These are phyloP conservation scores for Meyerozyma sp. DNA, from an alignment of 1,139 yeast genomes.

Conservation along the genomic window DNA sequence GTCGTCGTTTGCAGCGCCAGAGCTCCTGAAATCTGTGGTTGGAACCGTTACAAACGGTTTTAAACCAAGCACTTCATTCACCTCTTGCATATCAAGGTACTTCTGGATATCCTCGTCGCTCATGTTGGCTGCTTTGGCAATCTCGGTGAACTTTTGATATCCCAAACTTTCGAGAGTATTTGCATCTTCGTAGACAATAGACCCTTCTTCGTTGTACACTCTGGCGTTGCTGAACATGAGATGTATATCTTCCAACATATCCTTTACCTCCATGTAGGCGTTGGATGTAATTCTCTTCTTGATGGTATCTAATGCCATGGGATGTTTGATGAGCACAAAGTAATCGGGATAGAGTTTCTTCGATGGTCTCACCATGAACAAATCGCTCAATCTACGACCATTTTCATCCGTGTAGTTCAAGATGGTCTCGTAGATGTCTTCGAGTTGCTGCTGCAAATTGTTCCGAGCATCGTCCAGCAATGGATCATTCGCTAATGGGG, in stretches of 20 bases:
- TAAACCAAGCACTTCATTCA: constrained; percentile 1
- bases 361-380: constrained; percentile 67
- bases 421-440: constrained; percentile 40
- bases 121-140: constrained; percentile 6
- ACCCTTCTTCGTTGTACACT: constrained; percentile 86
- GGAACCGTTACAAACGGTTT: background rate
- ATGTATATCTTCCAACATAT: constrained; percentile 66
- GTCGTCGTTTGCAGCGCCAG: background rate
- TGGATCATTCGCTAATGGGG: constrained; percentile 36
- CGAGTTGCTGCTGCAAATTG: constrained; percentile 35
- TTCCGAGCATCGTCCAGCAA: constrained; percentile 38
- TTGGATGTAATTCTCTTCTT: constrained; percentile 52
- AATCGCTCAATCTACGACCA: constrained; percentile 47
- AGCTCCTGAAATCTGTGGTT: background rate
- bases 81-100: constrained; percentile 1
- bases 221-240: constrained; percentile 80
- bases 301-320: constrained; percentile 73
- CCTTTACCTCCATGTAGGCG: constrained; percentile 51
- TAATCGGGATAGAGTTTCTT: constrained; percentile 80
- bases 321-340: constrained; percentile 69
- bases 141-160: constrained; percentile 25
- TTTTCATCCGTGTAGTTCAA: constrained; percentile 39
- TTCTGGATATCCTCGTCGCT: background rate
- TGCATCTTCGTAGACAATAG: constrained; percentile 78
- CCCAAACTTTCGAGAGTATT: constrained; percentile 52